phyloP scores from a whole-genome alignment of 768 basidiomycete genomes.

The Mycena crocata region DNA sequence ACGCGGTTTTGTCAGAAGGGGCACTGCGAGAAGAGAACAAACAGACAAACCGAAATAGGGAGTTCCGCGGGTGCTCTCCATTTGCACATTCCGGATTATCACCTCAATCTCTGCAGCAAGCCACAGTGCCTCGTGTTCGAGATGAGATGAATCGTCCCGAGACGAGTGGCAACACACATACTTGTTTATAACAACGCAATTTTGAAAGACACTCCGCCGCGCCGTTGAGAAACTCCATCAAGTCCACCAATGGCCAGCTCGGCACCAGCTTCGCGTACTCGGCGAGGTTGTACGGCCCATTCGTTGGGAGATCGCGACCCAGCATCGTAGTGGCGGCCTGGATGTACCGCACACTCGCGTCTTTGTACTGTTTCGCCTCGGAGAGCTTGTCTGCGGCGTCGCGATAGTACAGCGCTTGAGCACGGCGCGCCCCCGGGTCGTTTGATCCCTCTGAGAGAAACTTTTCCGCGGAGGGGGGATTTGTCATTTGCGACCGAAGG shows the following conservation, averaged over 20 bases:
- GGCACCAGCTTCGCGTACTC: not conserved
- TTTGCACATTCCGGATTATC: conserved; percentile 38
- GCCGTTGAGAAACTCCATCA: conserved; percentile 17
- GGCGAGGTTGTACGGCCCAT: not conserved
- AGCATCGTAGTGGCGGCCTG: not conserved
- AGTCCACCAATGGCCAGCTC: not conserved
- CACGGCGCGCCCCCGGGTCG: no score
- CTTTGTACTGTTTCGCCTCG: conserved; percentile 18
- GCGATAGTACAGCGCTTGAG: no score
- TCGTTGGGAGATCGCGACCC: conserved; percentile 7
- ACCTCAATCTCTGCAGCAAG: conserved; percentile 44
- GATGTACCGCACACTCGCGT: not conserved
- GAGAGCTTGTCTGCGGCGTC: not conserved
- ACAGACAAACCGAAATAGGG: conserved; percentile 30
- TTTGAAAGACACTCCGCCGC: conserved; percentile 6
- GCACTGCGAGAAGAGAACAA: not conserved
- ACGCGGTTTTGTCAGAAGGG: not conserved
- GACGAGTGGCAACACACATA: not conserved
- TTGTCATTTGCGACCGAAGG: no score
- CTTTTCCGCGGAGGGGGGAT: no score
- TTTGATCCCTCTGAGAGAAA: no score
- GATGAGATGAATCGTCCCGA: not conserved
- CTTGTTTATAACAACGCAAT: conserved; percentile 7
- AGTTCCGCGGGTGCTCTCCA: conserved; percentile 16
- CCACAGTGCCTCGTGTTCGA: conserved; percentile 41